Base-by-base conservation (phyloP, 441 rosid genomes). In the Erysimum cheiri region DNA sequence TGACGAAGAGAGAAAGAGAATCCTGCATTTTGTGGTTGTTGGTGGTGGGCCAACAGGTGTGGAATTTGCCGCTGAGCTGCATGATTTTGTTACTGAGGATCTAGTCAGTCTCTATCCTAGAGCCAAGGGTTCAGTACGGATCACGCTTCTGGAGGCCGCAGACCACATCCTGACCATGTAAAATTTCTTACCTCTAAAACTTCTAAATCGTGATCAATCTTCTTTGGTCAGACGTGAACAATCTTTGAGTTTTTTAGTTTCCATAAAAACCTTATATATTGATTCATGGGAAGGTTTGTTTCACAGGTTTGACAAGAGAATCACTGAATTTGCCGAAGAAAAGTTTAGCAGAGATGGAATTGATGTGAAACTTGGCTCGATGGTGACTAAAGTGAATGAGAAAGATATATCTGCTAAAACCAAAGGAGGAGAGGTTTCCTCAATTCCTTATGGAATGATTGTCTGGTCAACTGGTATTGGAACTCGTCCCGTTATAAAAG, bases 21-120 rank as follows among this genome's bases (percentile, higher is more conserved):
- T 89, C 70, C 94, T 96, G 69, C 99, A 96, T 75, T 96, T 96
- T 73, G 98, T 96, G 56, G 79, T 96, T 15, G 99, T 96, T 81
- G 98, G 98, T 15, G 99, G 99, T 76, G 99, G 99, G 14, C 99
- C 99, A 53, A 88, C 97, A 11, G 99, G 99, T 31, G 99, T 96
- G 73, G 99, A 96, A 75, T 96, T 93, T 83, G 94, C 99, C 40
- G 98, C 98, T 13, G 97, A 91, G 83, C 90, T 96, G 59, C 88
- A 89, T 78, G 99, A 96, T 82, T 93, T 85, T 76, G 96, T 91
- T 41, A 84, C 49, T 12, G 94, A 96, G 78, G 99, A 96, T 76
- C 64, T 93, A 28, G 85, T 88, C 73, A 89, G 74, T 36, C 82
- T 96, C 62, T 93, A 93, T 76, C 99, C 99, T 32, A 65, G 9